Conservation (phyloP, 345 rosid genomes). For the Combretum micranthum region DNA sequence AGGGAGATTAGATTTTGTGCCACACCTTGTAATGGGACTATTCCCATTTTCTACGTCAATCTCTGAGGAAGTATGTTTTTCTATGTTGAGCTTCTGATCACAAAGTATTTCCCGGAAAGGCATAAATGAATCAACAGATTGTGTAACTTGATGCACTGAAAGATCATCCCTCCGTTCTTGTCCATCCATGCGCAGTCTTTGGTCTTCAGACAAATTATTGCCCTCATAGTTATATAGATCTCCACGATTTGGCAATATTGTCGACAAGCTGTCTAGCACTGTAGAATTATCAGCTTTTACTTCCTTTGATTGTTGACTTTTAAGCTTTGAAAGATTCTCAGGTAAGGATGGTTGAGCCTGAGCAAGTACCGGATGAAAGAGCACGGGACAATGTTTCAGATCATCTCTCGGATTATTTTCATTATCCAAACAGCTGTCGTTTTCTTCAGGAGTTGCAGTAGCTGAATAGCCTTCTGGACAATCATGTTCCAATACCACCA, state of each 20-base stretch:
- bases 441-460: no score
- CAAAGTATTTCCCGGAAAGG: constrained; percentile 7
- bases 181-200: no score
- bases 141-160: constrained; percentile 4
- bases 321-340: not conserved
- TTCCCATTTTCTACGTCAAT: constrained; percentile 29
- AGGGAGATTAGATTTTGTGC: constrained; percentile 21
- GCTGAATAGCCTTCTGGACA: no score
- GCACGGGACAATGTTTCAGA: constrained; percentile 1
- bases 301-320: constrained; percentile 16
- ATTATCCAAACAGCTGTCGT: not conserved
- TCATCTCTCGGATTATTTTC: not conserved
- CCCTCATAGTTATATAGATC: no score
- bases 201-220: no score
- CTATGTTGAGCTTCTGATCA: constrained; percentile 18
- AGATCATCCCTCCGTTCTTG: no score
- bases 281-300: not conserved
- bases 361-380: no score
- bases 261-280: no score
- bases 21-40: constrained; percentile 20
- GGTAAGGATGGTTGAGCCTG: constrained; percentile 3
- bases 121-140: constrained; percentile 12
- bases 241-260: no score
- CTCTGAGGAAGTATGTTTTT: constrained; percentile 27
- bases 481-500: no score